These are phyloP conservation scores for Otatea glauca DNA, from an alignment of 176 grass and related monocot genomes.

Conservation along the genomic window DNA sequence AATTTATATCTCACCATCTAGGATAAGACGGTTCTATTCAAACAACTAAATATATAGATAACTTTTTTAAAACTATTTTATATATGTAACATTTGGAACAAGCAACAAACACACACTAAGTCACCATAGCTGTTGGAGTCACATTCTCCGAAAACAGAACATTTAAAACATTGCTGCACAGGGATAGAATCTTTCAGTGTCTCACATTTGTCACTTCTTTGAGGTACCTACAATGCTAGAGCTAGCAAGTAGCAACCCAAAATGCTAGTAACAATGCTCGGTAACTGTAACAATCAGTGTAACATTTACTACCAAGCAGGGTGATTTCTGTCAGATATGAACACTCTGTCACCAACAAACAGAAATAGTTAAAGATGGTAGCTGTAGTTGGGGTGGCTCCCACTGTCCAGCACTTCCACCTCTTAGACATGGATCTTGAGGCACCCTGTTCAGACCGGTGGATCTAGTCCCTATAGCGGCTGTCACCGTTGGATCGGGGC, in stretches of 20 bases:
- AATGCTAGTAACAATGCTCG: neutral
- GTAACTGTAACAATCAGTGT: neutral
- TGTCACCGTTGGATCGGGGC: no score
- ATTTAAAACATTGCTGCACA: slow-evolving; percentile 30
- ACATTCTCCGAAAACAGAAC: slow-evolving; percentile 54
- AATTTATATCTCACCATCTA: no score
- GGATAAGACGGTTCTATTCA: no score
- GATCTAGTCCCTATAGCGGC: no score
- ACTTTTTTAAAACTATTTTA: no score
- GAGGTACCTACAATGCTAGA: slow-evolving; percentile 18
- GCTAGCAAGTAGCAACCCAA: slow-evolving; percentile 31
- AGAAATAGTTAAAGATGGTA: neutral
- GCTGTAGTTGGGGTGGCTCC: neutral
- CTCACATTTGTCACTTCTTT: slow-evolving; percentile 44
- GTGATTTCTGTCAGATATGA: slow-evolving; percentile 32
- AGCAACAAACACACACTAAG: neutral
- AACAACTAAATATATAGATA: no score
- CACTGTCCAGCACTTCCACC: no score
- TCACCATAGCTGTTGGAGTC: slow-evolving; percentile 12
- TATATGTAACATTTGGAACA: no score
- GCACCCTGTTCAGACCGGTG: no score
- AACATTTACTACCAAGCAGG: neutral
- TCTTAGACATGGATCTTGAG: no score
- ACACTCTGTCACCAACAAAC: slow-evolving; percentile 6
- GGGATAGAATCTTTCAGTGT: slow-evolving; percentile 33